Evolutionary conservation across 1,284 basidiomycete species (phyloP), one percentile per base, ranked within the genome.

Genomic region (Moesziomyces sp.): DNA sequence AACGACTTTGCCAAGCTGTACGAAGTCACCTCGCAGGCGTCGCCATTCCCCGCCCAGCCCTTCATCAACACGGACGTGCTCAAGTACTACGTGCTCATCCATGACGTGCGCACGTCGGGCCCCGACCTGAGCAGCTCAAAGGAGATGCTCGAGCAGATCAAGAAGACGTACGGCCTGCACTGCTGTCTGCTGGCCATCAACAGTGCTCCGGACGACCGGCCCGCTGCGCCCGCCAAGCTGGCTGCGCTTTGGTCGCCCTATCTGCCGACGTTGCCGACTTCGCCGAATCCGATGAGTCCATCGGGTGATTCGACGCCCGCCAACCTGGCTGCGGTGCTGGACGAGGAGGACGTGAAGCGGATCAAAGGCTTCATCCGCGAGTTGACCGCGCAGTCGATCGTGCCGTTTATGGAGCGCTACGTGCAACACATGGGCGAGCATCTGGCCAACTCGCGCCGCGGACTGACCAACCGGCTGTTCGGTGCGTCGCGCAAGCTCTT

Each of bases 381-480:
- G 83, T 91, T 98, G 74, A 88, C 94, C 2, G 90, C 91, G 5
- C 93, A 94, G 89, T 94, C 92, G 77, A 86, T 99, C 38, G 86
- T 98, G 4, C 96, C 96, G 0, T 97, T 92, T 91, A 94, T 99
- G 93, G 96, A 99, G 86, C 92, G 92, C 75, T 91, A 90, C 79
- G 91, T 97, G 1, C 83, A 94, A 48, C 93, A 97, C 63, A 97
- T 94, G 92, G 97, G 97, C 83, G 96, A 99, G 86, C 88, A 79
- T 87, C 95, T 92, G 80, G 90, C 91, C 19, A 91, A 92, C 18
- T 93, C 91, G 23, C 88, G 93, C 50, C 88, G 93, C 38, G 88
- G 97, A 13, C 91, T 97, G 23, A 97, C 96, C 3, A 91, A 94
- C 43, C 89, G 94, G 35, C 85, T 99, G 3, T 78, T 83, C 23